Base-by-base conservation (phyloP, 1,284 basidiomycete genomes). In the Sphaerobolus stellatus region DNA sequence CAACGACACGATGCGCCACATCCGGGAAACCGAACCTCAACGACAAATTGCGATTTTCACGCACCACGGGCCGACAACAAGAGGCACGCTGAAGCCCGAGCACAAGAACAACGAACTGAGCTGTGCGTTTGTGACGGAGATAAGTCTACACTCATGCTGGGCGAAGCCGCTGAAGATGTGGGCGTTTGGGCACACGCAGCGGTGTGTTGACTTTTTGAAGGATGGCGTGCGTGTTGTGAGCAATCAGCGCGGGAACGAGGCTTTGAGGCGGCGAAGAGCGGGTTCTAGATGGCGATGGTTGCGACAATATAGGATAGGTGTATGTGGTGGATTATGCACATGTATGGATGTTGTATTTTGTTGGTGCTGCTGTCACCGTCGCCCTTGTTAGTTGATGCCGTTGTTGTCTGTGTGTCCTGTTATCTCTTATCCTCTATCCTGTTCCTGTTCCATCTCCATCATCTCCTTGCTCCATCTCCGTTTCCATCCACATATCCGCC, bases 151-250 rank as follows among this genome's bases (percentile, higher is more conserved):
- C 13, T 44, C 58, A 18, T 68, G 63, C 48, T 72, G 71, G 67
- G 52, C 58, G 8, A 58, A 58, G 6, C 62, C 56, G 14, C 57
- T 75, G 14, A 59, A 50, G 41, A 18, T 71, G 18, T 76, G 74
- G 73, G 68, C 67, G 27, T 75, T 71, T 56, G 74, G 74, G 6
- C 73, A 75, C 53, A 75, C 74, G 6, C 72, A 74, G 48, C 72
- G 67, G 67, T 63, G 61, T 29, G 75, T 71, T 56, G 72, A 75
- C 58, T 71, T 74, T 52, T 62, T 61, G 46, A 56, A 61, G 46
- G 54, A 66, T 6, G 69, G 67, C 1, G 64, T 72, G 2, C 59
- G 73, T 50, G 68, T 74, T 13, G 56, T 69, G 24, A 68, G 68
- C 51, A 75, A 75, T 56, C 72, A 71, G 56, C 62, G 69, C 22